Evolutionary conservation across 139 green algal genomes (phyloP).

Genomic region (Volvox reticuliferus): DNA sequence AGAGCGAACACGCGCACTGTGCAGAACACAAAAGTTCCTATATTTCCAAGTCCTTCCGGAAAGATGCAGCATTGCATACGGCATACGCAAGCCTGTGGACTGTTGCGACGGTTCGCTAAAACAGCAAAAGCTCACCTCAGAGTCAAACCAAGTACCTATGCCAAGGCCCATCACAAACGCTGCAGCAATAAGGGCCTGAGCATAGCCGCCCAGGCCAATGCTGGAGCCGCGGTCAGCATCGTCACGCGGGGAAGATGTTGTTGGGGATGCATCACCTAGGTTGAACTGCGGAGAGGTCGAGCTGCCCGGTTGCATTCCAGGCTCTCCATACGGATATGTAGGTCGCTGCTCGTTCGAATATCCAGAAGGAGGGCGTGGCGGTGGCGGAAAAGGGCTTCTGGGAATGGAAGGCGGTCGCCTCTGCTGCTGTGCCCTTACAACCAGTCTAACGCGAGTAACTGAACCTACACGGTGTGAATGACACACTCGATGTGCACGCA

Average conservation of each 20-base stretch:
- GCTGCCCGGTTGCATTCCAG: not conserved
- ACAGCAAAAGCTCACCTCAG: slow-evolving; percentile 40
- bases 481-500: not conserved
- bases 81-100: too few species aligned
- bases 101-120: not conserved
- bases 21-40: too few species aligned
- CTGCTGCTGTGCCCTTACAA: slow-evolving; percentile 35
- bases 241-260: not conserved
- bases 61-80: too few species aligned
- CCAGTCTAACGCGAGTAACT: not conserved
- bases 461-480: not conserved
- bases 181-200: slow-evolving; percentile 69
- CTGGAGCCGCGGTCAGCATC: slow-evolving; percentile 19
- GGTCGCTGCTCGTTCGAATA: not conserved
- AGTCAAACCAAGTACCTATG: slow-evolving; percentile 83
- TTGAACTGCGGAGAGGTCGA: not conserved
- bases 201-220: slow-evolving; percentile 52
- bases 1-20: too few species aligned
- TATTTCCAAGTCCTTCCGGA: too few species aligned
- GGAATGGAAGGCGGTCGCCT: not conserved
- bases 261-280: not conserved
- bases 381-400: slow-evolving; percentile 14
- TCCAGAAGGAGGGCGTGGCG: not conserved
- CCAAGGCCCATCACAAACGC: slow-evolving; percentile 94
- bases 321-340: not conserved